Evolutionary conservation across 345 rosid genomes (phyloP), one percentile per base, ranked within the genome.

Genomic region (Dipteronia sinensis): DNA sequence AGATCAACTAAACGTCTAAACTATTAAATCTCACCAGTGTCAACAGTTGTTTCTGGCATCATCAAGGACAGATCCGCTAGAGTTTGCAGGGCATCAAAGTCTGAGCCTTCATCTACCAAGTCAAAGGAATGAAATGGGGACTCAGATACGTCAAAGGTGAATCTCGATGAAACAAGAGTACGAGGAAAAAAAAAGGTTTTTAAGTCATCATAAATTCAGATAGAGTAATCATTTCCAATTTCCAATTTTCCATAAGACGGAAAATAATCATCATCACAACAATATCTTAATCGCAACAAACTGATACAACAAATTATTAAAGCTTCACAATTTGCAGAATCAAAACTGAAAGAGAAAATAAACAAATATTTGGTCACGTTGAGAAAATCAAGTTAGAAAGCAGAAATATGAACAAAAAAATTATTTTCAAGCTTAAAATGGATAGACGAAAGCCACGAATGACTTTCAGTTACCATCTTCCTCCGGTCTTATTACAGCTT

Each of bases 21-120:
- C 10, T 8, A 7, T 42, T 7, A 80, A 76, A 73, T 74, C 89
- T 73, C 81, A 92, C 97, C 91, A 34, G 89, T 89, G 65, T 92
- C 94, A 3, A 86, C 81, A 55, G 90, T 83, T 81, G 88, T 82
- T 74, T 90, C 91, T 71, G 96, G 93, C 88, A 88, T 83, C 93
- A 89, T 86, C 86, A 93, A 83, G 70, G 94, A 91, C 63, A 93
- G 71, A 85, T 91, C 92, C 62, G 94, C 95, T 61, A 90, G 80
- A 29, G 94, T 88, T 86, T 92, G 90, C 81, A 92, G 88, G 71
- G 97, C 97, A 85, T 90, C 94, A 65, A 90, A 90, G 71, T 89
- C 86, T 59, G 85, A 72, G 71, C 84, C 91, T 82, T 89, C 92
- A 82, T 84, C 94, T 90, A 70, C 81, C 80, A 65, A 44, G 34